phyloP scores from a whole-genome alignment of 768 basidiomycete species.

The Rhizopogon roseolus region DNA sequence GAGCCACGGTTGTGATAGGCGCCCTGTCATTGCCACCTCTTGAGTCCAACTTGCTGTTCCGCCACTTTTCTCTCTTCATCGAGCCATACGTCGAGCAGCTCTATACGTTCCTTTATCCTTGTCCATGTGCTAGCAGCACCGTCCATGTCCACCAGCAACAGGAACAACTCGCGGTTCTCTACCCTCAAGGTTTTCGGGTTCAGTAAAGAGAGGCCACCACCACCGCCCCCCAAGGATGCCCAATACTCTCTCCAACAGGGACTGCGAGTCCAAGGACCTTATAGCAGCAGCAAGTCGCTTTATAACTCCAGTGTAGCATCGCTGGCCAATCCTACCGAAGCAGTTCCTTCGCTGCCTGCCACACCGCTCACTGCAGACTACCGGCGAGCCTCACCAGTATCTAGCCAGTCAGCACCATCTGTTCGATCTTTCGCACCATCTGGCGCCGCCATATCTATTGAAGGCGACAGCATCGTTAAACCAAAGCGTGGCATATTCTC shows the following conservation, averaged over 20 bases:
- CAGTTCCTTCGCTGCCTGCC: slow-evolving; percentile 18
- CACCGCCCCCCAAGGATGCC: slow-evolving; percentile 60
- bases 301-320: slow-evolving; percentile 42
- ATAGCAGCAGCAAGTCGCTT: slow-evolving; percentile 25
- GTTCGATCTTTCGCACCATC: background rate
- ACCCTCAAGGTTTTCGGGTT: slow-evolving; percentile 40
- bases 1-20: too few relatives aligned
- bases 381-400: slow-evolving; percentile 2
- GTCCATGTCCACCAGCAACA: slow-evolving; percentile 2
- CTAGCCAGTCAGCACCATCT: slow-evolving; percentile 13
- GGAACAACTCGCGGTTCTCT: slow-evolving; percentile 35
- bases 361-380: slow-evolving; percentile 17
- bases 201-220: slow-evolving; percentile 34
- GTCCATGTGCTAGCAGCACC: background rate
- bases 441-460: slow-evolving; percentile 13
- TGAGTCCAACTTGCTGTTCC: too few relatives aligned
- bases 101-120: too few relatives aligned
- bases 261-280: background rate
- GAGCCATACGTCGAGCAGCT: too few relatives aligned
- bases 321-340: slow-evolving; percentile 28
- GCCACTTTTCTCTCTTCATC: background rate
- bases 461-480: slow-evolving; percentile 15
- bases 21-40: too few relatives aligned
- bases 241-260: slow-evolving; percentile 31
- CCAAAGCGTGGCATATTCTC: slow-evolving; percentile 29